Base-by-base conservation (phyloP, 306 rosid genomes). In the Begonia peltatifolia region DNA sequence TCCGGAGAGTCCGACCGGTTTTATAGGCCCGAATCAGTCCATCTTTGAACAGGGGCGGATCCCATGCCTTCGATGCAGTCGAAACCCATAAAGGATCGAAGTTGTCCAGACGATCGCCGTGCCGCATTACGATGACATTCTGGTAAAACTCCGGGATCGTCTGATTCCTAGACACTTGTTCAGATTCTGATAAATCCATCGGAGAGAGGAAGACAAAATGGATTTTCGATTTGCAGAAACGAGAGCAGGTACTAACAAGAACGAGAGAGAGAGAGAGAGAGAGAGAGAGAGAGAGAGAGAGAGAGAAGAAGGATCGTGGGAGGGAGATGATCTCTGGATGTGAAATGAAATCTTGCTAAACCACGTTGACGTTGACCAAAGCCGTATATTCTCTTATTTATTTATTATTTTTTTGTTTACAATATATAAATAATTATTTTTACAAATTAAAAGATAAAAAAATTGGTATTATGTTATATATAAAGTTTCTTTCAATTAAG, bases 51-150 rank as follows among this genome's bases (percentile, higher is more conserved):
- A 90, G 71, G 1, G 92, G 92, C 0, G 99, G 99, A 59, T 90
- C 95, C 92, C 92, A 90, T 0, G 99, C 95, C 9, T 77, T 62
- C 9, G 77, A 2, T 0, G 97, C 82, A 0, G 35, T 68, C 15
- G 65, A 5, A 1, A 68, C 52, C 97, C 97, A 90, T 5, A 13
- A 9, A 1, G 74, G 77, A 2, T 72, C 94, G 69, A 74, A 59
- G 71, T 69, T 61, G 63, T 90, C 97, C 46, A 78, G 58, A 46
- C 97, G 95, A 15, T 90, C 94, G n/a, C 97, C 97, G 79, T 90
- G 97, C 48, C 97, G 77, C 92, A 90, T 78, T 56, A 85, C 86
- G 74, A 90, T 68, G 56, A 90, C 78, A 79, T 76, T 67, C 9
- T 90, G 97, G 81, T 73, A 62, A 16, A 47, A 66, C n/a, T 57